These are phyloP conservation scores for Aegilops bicornis DNA, from an alignment of 176 grass and related monocot genomes.

Conservation along the genomic window DNA sequence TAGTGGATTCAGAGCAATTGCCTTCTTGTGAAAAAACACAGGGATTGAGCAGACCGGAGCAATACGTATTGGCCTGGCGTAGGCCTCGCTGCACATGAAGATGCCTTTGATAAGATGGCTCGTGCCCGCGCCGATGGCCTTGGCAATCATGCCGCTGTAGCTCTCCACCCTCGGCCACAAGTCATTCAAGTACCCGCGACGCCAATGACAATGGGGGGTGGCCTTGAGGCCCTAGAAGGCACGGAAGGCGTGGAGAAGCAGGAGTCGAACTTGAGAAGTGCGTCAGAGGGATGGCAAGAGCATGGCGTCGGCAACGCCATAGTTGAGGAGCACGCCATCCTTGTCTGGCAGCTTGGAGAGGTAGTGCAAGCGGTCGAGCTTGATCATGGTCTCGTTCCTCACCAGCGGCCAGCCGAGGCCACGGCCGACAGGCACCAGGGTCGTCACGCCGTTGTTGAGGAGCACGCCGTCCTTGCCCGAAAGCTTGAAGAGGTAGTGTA, in stretches of 20 bases:
- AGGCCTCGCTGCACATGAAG: slow-evolving; percentile 82
- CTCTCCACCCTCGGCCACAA: slow-evolving; percentile 63
- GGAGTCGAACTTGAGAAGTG: slow-evolving; percentile 49
- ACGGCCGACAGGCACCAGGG: slow-evolving; percentile 55
- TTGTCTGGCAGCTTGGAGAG: slow-evolving; percentile 76
- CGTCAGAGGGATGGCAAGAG: slow-evolving; percentile 57
- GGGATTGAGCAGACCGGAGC: background rate
- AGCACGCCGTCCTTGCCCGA: too few relatives aligned
- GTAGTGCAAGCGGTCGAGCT: slow-evolving; percentile 69
- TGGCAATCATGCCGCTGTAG: slow-evolving; percentile 72
- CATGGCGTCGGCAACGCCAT: slow-evolving; percentile 47
- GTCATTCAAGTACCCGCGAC: slow-evolving; percentile 68
- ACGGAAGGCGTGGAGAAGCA: slow-evolving; percentile 63
- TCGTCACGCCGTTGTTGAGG: slow-evolving; percentile 24
- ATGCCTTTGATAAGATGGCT: slow-evolving; percentile 76
- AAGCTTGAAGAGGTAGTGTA: too few relatives aligned
- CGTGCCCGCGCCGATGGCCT: slow-evolving; percentile 58
- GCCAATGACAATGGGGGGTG: background rate
- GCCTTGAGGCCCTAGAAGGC: slow-evolving; percentile 14
- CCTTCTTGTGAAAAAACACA: too few relatives aligned
- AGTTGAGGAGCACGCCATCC: slow-evolving; percentile 75
- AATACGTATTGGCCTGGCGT: slow-evolving; percentile 50
- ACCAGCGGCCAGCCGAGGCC: slow-evolving; percentile 83
- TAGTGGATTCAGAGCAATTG: too few relatives aligned
- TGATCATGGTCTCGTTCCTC: slow-evolving; percentile 80